Conservation (phyloP, 306 rosid species). For the Prunus campanulata region DNA sequence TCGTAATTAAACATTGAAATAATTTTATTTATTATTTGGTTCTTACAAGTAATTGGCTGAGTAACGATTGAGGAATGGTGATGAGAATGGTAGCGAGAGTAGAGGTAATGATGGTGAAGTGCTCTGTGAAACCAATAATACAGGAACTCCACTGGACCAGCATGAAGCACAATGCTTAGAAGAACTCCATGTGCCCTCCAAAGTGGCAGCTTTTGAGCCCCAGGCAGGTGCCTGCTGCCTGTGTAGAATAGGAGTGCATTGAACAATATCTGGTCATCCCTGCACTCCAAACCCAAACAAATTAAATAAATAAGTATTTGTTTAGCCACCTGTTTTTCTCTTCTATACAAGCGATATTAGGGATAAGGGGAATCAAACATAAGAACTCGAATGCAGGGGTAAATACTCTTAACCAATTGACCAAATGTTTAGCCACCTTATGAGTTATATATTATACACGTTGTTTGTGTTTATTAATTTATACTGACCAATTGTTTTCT, state of each 20-base stretch:
- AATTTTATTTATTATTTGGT: not conserved
- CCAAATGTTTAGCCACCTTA: not conserved
- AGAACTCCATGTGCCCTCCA: conserved; percentile 40
- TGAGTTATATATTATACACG: not conserved
- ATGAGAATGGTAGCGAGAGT: conserved; percentile 52
- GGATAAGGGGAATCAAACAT: no score
- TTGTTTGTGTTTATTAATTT: no score
- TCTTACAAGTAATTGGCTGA: conserved; percentile 50
- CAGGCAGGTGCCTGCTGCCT: not conserved
- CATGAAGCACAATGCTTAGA: conserved; percentile 27
- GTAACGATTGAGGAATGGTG: conserved; percentile 57
- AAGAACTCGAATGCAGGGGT: not conserved
- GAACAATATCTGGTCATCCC: conserved; percentile 51
- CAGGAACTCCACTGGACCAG: conserved; percentile 41
- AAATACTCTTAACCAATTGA: not conserved
- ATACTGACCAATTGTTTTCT: conserved; percentile 31
- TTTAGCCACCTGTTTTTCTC: no score
- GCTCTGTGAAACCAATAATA: conserved; percentile 58
- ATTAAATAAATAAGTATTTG: not conserved
- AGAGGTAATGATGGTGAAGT: conserved; percentile 50
- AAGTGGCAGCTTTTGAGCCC: conserved; percentile 1
- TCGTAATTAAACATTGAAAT: not conserved
- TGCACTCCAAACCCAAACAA: conserved; percentile 2
- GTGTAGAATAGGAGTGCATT: conserved; percentile 20
- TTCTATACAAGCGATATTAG: not conserved